Evolutionary conservation across 2,329 filamentous ascomycete genomes (phyloP).

Genomic region (Sordariomycetes sp.): DNA sequence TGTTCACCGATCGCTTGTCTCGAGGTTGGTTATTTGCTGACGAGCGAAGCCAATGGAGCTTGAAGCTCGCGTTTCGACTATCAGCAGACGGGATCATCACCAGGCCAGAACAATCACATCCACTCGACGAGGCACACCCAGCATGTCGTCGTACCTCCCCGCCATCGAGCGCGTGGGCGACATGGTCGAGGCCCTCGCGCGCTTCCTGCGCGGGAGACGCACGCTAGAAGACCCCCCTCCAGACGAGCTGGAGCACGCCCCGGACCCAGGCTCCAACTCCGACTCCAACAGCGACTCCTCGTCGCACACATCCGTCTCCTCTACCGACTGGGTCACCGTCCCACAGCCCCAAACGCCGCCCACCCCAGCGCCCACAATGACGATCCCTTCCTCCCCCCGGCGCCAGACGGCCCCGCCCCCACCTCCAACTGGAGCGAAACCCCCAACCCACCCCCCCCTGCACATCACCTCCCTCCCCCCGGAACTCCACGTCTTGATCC

Average conservation of each 20-base stretch:
- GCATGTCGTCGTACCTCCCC: not conserved
- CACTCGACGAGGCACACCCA: too few species aligned
- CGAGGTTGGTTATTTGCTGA: too few species aligned
- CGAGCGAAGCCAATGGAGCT: too few species aligned
- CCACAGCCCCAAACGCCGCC: not conserved
- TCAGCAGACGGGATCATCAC: too few species aligned
- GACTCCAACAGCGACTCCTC: not conserved
- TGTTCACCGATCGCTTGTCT: too few species aligned
- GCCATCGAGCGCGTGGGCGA: not conserved
- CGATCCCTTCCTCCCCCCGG: not conserved
- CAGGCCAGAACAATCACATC: too few species aligned
- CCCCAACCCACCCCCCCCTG: not conserved
- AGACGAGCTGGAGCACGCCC: not conserved
- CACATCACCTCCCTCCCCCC: constrained; percentile 16
- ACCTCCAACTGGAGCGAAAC: not conserved
- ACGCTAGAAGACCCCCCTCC: not conserved
- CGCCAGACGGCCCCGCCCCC: not conserved
- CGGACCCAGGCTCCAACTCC: not conserved
- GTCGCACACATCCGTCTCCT: not conserved
- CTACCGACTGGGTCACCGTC: not conserved
- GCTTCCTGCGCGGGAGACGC: not conserved
- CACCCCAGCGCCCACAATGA: not conserved
- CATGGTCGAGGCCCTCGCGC: not conserved
- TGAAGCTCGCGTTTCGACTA: too few species aligned
- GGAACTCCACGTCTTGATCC: constrained; percentile 26